Conservation (phyloP, 768 basidiomycete genomes). For the Trametes villosa region DNA sequence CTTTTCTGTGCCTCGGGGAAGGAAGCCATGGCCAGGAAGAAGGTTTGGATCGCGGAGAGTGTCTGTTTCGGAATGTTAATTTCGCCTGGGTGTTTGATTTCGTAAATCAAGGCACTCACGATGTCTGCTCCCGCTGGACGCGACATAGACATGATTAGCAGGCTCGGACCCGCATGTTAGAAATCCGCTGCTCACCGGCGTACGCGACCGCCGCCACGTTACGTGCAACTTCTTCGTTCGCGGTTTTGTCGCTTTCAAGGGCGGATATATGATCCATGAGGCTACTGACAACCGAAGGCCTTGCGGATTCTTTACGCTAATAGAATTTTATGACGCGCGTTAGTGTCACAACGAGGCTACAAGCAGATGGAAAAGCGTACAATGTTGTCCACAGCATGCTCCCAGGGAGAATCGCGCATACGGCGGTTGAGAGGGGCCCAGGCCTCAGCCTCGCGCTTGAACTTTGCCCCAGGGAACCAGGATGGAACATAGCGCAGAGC, state of each 20-base stretch:
- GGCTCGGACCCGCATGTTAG: too few relatives aligned
- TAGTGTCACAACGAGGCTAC: too few relatives aligned
- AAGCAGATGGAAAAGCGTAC: not conserved
- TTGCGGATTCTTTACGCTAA: too few relatives aligned
- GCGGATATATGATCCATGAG: too few relatives aligned
- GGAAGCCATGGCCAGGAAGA: slow-evolving; percentile 41
- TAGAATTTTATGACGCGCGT: too few relatives aligned
- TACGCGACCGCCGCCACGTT: too few relatives aligned
- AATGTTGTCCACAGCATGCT: not conserved
- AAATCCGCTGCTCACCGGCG: too few relatives aligned
- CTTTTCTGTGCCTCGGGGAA: slow-evolving; percentile 33
- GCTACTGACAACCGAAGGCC: too few relatives aligned
- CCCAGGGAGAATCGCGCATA: not conserved
- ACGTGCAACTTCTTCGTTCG: too few relatives aligned
- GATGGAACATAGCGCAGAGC: slow-evolving; percentile 25
- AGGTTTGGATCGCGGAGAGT: slow-evolving; percentile 18
- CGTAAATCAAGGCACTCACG: not conserved
- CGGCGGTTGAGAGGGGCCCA: not conserved
- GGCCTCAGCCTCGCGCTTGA: slow-evolving; percentile 15
- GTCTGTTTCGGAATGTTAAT: not conserved
- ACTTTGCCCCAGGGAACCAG: slow-evolving; percentile 32
- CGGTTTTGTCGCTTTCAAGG: too few relatives aligned
- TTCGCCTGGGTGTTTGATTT: not conserved
- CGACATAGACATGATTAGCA: too few relatives aligned
- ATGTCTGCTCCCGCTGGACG: not conserved